Percentiles rank a stretch among this genome's conserved stretches.
phyloP scores from a whole-genome alignment of 208 protist genomes.

The Trypanosoma melophagium region DNA sequence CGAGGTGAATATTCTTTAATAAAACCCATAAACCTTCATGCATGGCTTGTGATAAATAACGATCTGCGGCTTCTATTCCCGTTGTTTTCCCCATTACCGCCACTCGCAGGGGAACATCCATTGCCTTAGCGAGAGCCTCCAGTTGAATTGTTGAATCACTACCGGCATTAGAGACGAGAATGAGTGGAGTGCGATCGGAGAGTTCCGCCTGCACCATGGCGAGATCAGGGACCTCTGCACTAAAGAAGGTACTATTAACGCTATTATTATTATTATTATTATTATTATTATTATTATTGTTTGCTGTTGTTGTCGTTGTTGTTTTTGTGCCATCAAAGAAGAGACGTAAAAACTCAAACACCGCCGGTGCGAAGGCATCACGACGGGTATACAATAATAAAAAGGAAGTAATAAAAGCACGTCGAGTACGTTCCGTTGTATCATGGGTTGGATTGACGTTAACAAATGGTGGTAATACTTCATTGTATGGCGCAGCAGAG shows the following conservation, averaged over 20 bases:
- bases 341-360: conserved; percentile 49
- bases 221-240: conserved; percentile 43
- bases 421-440: conserved; percentile 31
- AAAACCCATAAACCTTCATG: conserved; percentile 94
- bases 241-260: conserved; percentile 48
- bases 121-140: conserved; percentile 83
- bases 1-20: conserved; percentile 98
- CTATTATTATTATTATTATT: not conserved
- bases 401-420: conserved; percentile 57
- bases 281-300: not conserved
- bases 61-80: conserved; percentile 90
- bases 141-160: conserved; percentile 93
- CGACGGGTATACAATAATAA: conserved; percentile 76
- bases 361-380: conserved; percentile 70
- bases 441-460: not conserved
- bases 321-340: conserved; percentile 61
- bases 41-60: conserved; percentile 83
- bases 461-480: conserved; percentile 39
- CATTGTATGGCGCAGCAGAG: conserved; percentile 37
- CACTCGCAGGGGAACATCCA: conserved; percentile 45
- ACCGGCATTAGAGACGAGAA: conserved; percentile 89
- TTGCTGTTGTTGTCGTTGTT: not conserved
- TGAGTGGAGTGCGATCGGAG: conserved; percentile 63
- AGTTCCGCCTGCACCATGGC: conserved; percentile 60
- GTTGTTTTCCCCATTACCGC: conserved; percentile 97